Evolutionary conservation across 148 eudicot species (phyloP), one percentile per base, ranked within the genome.

Genomic region (Vaccinium darrowii): DNA sequence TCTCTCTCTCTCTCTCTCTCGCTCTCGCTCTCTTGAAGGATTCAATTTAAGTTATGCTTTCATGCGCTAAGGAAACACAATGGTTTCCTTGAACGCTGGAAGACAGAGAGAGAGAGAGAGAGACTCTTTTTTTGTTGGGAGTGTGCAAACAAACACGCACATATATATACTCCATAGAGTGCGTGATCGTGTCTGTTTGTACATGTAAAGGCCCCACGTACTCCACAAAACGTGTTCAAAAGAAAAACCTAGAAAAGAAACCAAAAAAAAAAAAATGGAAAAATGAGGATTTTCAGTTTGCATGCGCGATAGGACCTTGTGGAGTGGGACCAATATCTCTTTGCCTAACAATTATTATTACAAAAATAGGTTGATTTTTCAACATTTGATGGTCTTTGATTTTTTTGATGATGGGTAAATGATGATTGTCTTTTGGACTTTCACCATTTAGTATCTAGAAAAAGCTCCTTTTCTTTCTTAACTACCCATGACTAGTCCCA

Each of bases 71-170:
- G 80, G 57, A 51, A 77, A 43, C 78, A 43, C 71, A 18, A 18
- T 63, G 77, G 77, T 14, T 78, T 78, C 81, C 81, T 52, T 53
- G 62, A 25, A 78, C 62, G 19, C 65, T 7, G 72, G 9, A 65
- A 65, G 72, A 65, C 30, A 65, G 71, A 65, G 71, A 63, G 10
- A 27, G 73, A 25, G 65, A 49, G 43, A 79, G 81, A 54, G 82
- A 27, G 69, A 58, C 51, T 8, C 82, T 80, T 56, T 27, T 27
- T 58, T 56, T 52, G 50, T 19, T 80, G 69, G 69, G 11, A 80
- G 50, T 9, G 27, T 57, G 1, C 43, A 33, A 79, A 56, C 33
- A 25, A 33, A 33, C 36, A 65, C 71, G 30, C 27, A 69, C 18
- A 69, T n/a, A 27, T 25, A 12, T 33, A 33, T 33, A 33, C 36